Percentiles rank a stretch among this genome's conserved stretches.
Evolutionary conservation across 2,329 filamentous ascomycete genomes (phyloP).

Genomic region (Fusarium algeriense): DNA sequence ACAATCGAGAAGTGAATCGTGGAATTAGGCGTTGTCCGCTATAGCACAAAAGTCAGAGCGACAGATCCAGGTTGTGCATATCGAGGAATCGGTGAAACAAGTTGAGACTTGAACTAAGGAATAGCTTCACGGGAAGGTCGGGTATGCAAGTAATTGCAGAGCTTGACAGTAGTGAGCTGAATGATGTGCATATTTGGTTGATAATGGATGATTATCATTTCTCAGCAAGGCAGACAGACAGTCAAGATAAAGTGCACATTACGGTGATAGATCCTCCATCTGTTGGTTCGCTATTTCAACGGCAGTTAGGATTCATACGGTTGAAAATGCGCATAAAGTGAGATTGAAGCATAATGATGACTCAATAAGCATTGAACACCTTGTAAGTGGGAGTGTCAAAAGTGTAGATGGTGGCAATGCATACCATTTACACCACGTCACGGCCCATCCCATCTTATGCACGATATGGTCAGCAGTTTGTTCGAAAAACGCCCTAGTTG

Average conservation of each 20-base stretch:
- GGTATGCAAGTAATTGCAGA: constrained; percentile 21
- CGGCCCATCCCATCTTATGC: constrained; percentile 13
- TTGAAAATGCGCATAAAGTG: constrained; percentile 3
- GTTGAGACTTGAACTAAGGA: constrained; percentile 4
- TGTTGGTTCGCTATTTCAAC: neutral
- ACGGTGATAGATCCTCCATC: neutral
- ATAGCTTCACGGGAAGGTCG: constrained; percentile 13
- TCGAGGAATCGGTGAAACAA: constrained; percentile 17
- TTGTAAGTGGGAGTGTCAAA: neutral
- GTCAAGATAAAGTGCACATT: neutral
- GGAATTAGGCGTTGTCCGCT: neutral
- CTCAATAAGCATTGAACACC: neutral
- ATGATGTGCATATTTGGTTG: constrained; percentile 3
- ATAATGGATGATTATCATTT: neutral
- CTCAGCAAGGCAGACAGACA: neutral
- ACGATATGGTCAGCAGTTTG: constrained; percentile 26
- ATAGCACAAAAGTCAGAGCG: constrained; percentile 11
- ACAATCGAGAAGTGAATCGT: constrained; percentile 18
- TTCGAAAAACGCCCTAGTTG: neutral
- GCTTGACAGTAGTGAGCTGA: neutral
- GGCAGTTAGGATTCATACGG: neutral
- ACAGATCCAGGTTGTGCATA: constrained; percentile 26
- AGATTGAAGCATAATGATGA: neutral
- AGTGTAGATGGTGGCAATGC: constrained; percentile 16
- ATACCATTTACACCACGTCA: neutral